Conservation (phyloP, 2,329 filamentous ascomycete species). For the Exophiala dermatitidis region DNA sequence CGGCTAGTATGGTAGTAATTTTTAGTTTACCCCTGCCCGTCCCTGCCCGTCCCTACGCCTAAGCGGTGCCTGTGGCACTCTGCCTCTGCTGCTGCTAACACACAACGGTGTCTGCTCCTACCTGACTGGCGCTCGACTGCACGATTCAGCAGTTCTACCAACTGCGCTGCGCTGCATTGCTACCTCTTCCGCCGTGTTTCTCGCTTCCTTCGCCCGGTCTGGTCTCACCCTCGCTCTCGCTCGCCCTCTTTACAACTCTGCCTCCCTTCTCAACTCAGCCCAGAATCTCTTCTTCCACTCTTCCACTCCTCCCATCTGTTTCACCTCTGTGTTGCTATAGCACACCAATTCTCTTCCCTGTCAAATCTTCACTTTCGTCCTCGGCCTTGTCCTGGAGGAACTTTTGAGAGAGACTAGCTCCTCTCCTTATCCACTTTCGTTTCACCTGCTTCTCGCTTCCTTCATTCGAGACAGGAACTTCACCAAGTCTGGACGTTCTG, state of each 20-base stretch:
- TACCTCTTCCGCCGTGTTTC: slow-evolving; percentile 7
- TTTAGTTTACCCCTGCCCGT: background rate
- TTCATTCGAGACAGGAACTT: slow-evolving; percentile 25
- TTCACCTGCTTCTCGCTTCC: slow-evolving; percentile 26
- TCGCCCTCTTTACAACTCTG: slow-evolving; percentile 8
- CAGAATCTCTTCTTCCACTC: slow-evolving; percentile 12
- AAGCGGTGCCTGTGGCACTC: background rate
- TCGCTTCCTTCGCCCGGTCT: slow-evolving; percentile 17
- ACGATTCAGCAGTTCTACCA: background rate
- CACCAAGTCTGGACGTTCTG: slow-evolving; percentile 27
- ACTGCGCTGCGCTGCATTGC: background rate
- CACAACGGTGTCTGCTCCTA: too few relatives aligned
- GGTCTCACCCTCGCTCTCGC: slow-evolving; percentile 8
- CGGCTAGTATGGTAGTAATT: background rate
- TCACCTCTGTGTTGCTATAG: slow-evolving; percentile 22
- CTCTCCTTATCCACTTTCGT: slow-evolving; percentile 28
- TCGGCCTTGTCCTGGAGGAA: slow-evolving; percentile 18
- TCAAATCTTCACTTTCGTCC: slow-evolving; percentile 22
- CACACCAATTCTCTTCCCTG: slow-evolving; percentile 13
- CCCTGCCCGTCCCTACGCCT: background rate
- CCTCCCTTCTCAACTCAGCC: too few relatives aligned
- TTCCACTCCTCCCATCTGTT: slow-evolving; percentile 17
- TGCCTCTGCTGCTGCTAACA: background rate
- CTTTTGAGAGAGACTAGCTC: slow-evolving; percentile 27
- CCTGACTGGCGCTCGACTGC: too few relatives aligned